Evolutionary conservation across 2,329 filamentous ascomycete species (phyloP).

Genomic region (Phoma sp.): DNA sequence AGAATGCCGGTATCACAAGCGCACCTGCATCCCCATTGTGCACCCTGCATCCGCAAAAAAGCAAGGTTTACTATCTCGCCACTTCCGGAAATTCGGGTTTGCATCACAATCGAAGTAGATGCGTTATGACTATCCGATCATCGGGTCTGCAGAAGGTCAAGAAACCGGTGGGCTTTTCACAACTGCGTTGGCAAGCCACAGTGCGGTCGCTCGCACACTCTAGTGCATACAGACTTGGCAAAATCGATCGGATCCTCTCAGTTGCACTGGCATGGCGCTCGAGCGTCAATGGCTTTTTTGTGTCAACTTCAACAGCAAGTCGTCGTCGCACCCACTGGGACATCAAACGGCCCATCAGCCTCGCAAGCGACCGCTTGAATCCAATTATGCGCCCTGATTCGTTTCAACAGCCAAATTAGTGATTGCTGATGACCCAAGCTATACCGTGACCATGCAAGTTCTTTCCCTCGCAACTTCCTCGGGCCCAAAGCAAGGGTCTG

Average conservation of each 20-base stretch:
- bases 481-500: slow-evolving; percentile 9
- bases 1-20: not conserved
- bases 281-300: not conserved
- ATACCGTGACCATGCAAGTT: not conserved
- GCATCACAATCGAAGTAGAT: not conserved
- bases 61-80: not conserved
- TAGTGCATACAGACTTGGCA: not conserved
- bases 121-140: not conserved
- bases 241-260: not conserved
- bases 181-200: not conserved
- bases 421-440: not conserved
- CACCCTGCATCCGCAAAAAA: not conserved
- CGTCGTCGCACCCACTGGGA: not conserved
- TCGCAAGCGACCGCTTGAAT: not conserved
- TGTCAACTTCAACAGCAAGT: not conserved
- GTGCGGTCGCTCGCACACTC: not conserved
- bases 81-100: not conserved
- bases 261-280: not conserved
- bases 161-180: not conserved
- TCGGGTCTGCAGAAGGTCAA: not conserved
- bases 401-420: not conserved
- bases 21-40: not conserved
- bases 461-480: slow-evolving; percentile 2
- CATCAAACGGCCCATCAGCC: not conserved
- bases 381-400: not conserved